Evolutionary conservation across 805 yeast species (phyloP).

Genomic region (Pichia sporocuriosa): DNA sequence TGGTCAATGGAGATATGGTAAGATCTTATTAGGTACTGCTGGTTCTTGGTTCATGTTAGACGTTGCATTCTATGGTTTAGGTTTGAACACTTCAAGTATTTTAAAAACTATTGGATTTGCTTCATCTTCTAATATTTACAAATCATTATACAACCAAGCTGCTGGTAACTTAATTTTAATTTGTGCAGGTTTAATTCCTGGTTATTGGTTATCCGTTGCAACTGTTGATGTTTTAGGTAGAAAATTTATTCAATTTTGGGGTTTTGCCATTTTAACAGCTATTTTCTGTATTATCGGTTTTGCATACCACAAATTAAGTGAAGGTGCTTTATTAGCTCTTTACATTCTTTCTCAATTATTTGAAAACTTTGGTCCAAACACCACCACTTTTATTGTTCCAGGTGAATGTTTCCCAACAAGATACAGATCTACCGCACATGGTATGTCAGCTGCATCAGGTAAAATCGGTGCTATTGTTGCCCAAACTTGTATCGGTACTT

Average conservation of each 20-base stretch:
- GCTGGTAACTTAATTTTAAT: slow-evolving; percentile 90
- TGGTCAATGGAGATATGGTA: slow-evolving; percentile 80
- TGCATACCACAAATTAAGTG: slow-evolving; percentile 65
- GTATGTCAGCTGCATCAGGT: slow-evolving; percentile 87
- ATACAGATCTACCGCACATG: slow-evolving; percentile 93
- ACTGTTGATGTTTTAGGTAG: slow-evolving; percentile 79
- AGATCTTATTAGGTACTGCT: slow-evolving; percentile 81
- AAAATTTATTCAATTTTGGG: slow-evolving; percentile 72
- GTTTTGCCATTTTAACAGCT: slow-evolving; percentile 65
- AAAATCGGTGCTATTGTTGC: slow-evolving; percentile 91
- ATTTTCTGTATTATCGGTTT: slow-evolving; percentile 79
- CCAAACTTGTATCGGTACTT: slow-evolving; percentile 79
- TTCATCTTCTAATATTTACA: slow-evolving; percentile 60
- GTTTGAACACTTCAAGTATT: slow-evolving; percentile 74
- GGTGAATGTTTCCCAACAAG: slow-evolving; percentile 93
- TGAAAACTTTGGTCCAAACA: slow-evolving; percentile 90
- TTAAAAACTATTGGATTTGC: slow-evolving; percentile 83
- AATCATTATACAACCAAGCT: slow-evolving; percentile 64
- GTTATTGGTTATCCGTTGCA: slow-evolving; percentile 82
- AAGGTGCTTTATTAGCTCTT: slow-evolving; percentile 64
- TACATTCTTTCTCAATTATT: slow-evolving; percentile 81
- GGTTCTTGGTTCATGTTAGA: slow-evolving; percentile 88
- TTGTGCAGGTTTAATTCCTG: slow-evolving; percentile 94
- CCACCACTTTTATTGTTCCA: slow-evolving; percentile 84
- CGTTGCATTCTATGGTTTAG: slow-evolving; percentile 85